Base-by-base conservation (phyloP, 495 filamentous ascomycete genomes). In the Lineolata rhizophorae region DNA sequence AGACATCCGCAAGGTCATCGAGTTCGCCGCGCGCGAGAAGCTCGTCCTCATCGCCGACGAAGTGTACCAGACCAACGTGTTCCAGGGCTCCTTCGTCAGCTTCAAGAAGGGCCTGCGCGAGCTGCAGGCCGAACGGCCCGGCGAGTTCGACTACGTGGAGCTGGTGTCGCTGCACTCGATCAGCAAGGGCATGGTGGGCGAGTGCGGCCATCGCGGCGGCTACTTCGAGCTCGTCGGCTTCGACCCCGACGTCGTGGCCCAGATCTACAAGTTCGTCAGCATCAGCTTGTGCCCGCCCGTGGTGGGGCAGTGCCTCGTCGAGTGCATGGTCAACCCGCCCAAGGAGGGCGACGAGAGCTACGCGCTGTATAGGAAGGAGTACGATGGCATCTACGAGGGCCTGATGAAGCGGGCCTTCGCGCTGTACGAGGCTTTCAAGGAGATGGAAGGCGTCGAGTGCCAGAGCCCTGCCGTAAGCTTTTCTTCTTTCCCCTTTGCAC, bases 11-110 rank as follows among this genome's bases (percentile, higher is more conserved):
- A 56, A 64, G 36, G 78, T 95, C 2, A 63, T 95, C 30, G 63
- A 82, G 15, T 70, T 94, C 30, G 87, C 90, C 18, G 72, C 76
- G 6, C 61, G 84, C 51, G 67, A 95, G 58, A 71, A 72, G 34
- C 65, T 97, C 11, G 83, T 95, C 10, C 58, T 94, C 25, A 59
- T 97, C 25, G 87, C 90, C 35, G 87, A 97, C 44, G 87, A 97
- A 55, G 87, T 97, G 5, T 97, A 97, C 66, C 87, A 97, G 56
- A 95, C 90, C 47, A 97, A 97, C 52, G 75, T 97, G 42, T 97
- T 95, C 57, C 49, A 72, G 28, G 90, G 90, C 48, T 62, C 84
- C 44, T 95, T 95, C 59, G 69, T 77, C 51, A 84, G 75, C 34
- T 95, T 97, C 70, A 93, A 95, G 60, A 72, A 77, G 45, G 68